Percentiles rank a stretch among this genome's conserved stretches.
These are phyloP conservation scores for Malassezia restricta DNA, from an alignment of 1,284 basidiomycete genomes.

Conservation along the genomic window DNA sequence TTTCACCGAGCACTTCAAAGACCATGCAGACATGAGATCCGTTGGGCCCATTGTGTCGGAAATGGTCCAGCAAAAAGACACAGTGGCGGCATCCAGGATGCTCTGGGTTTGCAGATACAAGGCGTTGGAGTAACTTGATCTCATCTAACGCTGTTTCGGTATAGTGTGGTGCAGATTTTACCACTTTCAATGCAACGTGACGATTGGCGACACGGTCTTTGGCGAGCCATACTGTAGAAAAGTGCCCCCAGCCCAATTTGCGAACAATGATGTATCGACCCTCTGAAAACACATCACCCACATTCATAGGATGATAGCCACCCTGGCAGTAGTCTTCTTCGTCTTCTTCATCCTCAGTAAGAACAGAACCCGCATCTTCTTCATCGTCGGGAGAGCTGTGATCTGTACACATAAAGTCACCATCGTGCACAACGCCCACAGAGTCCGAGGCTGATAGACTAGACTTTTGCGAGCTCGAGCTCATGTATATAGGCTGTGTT, in stretches of 20 bases:
- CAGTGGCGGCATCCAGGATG: slow-evolving; percentile 51
- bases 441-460: neutral
- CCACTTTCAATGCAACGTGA: slow-evolving; percentile 96
- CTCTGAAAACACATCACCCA: slow-evolving; percentile 81
- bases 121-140: slow-evolving; percentile 89
- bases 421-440: slow-evolving; percentile 1
- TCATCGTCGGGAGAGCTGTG: neutral
- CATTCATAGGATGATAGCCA: slow-evolving; percentile 81
- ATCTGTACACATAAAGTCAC: slow-evolving; percentile 3
- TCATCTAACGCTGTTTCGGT: slow-evolving; percentile 97
- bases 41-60: slow-evolving; percentile 89
- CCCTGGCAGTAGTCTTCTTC: slow-evolving; percentile 51
- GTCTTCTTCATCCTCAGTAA: slow-evolving; percentile 49
- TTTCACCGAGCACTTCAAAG: slow-evolving; percentile 95
- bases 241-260: slow-evolving; percentile 97
- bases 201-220: slow-evolving; percentile 56
- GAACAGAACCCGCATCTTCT: slow-evolving; percentile 25
- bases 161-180: slow-evolving; percentile 91
- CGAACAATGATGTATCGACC: slow-evolving; percentile 79
- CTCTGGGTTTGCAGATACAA: slow-evolving; percentile 68
- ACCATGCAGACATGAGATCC: slow-evolving; percentile 99
- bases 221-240: slow-evolving; percentile 52
- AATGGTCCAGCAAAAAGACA: slow-evolving; percentile 92
- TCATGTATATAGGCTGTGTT: neutral
- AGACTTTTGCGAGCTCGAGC: neutral